These are phyloP conservation scores for Aspergillus costaricaensis DNA, from an alignment of 2,329 filamentous ascomycete genomes.

Conservation along the genomic window DNA sequence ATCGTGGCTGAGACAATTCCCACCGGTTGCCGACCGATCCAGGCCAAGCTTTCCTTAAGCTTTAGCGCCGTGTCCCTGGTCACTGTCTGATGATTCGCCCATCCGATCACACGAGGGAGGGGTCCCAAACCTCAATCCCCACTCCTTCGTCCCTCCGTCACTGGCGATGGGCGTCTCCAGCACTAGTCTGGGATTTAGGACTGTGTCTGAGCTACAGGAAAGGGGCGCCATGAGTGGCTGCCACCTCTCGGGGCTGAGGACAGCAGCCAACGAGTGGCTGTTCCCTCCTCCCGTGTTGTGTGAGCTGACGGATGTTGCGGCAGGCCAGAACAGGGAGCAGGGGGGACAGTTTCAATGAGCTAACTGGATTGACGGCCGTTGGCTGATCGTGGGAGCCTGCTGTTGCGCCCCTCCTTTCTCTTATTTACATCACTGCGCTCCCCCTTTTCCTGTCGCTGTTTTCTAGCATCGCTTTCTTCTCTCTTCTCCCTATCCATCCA, in stretches of 20 bases:
- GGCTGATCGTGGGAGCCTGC: not conserved
- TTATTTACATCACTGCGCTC: conserved; percentile 1
- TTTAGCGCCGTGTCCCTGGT: conserved; percentile 11
- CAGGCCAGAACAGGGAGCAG: not conserved
- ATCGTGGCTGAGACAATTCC: conserved; percentile 12
- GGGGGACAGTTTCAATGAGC: not conserved
- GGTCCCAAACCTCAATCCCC: not conserved
- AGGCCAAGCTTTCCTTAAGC: conserved; percentile 28
- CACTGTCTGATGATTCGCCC: conserved; percentile 15
- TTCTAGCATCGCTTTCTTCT: not conserved
- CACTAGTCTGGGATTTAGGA: not conserved
- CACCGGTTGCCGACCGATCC: conserved; percentile 8
- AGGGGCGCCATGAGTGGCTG: not conserved
- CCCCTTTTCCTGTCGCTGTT: not conserved
- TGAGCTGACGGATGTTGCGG: conserved; percentile 3
- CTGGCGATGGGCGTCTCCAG: not conserved
- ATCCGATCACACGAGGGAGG: not conserved
- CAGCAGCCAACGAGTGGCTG: conserved; percentile 3
- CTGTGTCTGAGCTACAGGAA: not conserved
- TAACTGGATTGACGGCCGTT: not conserved
- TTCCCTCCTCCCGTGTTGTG: conserved; percentile 7
- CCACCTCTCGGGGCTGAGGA: conserved; percentile 4
- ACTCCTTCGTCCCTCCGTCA: not conserved
- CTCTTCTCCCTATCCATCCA: not conserved
- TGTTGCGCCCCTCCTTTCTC: not conserved